Conservation (phyloP, 495 filamentous ascomycete genomes). For the Lasiosphaeria miniovina region DNA sequence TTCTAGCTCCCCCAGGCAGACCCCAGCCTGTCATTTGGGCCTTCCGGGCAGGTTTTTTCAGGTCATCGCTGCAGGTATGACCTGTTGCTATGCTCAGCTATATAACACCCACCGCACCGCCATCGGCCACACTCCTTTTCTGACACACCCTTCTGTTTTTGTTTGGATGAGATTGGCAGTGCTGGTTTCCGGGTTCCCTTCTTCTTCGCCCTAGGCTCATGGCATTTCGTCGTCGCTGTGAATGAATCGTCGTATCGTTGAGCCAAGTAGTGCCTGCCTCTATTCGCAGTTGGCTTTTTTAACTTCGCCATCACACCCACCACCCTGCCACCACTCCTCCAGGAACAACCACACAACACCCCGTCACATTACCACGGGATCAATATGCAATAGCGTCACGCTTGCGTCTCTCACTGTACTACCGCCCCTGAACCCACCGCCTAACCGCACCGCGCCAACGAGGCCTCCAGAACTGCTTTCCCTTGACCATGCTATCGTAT, state of each 20-base stretch:
- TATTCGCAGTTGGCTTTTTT: neutral
- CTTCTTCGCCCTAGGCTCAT: slow-evolving; percentile 7
- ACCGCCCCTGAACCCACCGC: neutral
- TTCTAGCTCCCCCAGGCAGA: slow-evolving; percentile 11
- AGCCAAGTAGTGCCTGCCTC: slow-evolving; percentile 13
- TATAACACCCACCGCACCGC: slow-evolving; percentile 28
- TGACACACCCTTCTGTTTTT: slow-evolving; percentile 13
- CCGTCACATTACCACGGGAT: neutral
- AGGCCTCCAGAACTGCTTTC: neutral
- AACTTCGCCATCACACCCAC: neutral
- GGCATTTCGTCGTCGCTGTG: slow-evolving; percentile 16
- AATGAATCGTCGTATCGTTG: slow-evolving; percentile 6
- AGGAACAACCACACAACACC: slow-evolving; percentile 1
- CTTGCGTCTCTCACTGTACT: neutral
- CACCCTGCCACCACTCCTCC: slow-evolving; percentile 8
- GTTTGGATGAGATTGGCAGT: slow-evolving; percentile 16
- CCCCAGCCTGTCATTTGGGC: slow-evolving; percentile 25
- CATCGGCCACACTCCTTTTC: slow-evolving; percentile 20
- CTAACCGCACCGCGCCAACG: neutral
- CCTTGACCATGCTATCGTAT: slow-evolving; percentile 41
- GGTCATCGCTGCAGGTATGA: slow-evolving; percentile 29
- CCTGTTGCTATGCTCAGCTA: slow-evolving; percentile 20
- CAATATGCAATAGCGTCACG: slow-evolving; percentile 18
- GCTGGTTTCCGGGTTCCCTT: slow-evolving; percentile 1
- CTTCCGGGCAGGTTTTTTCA: slow-evolving; percentile 29